A percentile compares a stretch with the other conserved stretches of the same genome.
phyloP scores from a whole-genome alignment of 805 yeast genomes.

The Phaffomyces thermotolerans region DNA sequence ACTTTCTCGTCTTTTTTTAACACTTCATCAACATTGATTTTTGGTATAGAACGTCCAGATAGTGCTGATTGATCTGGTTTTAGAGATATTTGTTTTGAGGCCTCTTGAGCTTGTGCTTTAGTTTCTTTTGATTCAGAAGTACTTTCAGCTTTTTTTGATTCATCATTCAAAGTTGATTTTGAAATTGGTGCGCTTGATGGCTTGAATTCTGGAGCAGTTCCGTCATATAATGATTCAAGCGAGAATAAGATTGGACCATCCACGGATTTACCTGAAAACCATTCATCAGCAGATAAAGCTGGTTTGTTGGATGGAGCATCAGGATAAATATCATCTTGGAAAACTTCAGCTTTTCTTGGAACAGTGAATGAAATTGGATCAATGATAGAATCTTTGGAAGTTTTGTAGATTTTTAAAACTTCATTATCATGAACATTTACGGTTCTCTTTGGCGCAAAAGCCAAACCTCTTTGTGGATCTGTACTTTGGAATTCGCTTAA shows the following conservation, averaged over 20 bases:
- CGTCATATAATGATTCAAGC: conserved; percentile 76
- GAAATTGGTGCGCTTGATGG: conserved; percentile 19
- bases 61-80: conserved; percentile 8
- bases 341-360: conserved; percentile 89
- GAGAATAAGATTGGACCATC: conserved; percentile 75
- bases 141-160: conserved; percentile 13
- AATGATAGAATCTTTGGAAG: conserved; percentile 74
- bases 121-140: conserved; percentile 16
- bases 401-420: conserved; percentile 72
- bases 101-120: conserved; percentile 17
- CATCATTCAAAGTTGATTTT: conserved; percentile 24
- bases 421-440: conserved; percentile 82
- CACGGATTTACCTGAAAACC: conserved; percentile 71
- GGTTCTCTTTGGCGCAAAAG: conserved; percentile 76
- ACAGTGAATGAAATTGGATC: conserved; percentile 92
- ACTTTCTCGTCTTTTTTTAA: conserved; percentile 40
- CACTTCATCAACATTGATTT: conserved; percentile 41
- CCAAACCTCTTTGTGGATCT: conserved; percentile 95
- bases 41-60: conserved; percentile 25
- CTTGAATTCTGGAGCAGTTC: conserved; percentile 45
- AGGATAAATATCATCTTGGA: conserved; percentile 90
- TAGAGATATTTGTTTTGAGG: conserved; percentile 13
- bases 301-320: conserved; percentile 79
- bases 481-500: conserved; percentile 84
- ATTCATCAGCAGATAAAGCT: conserved; percentile 73